Conservation (phyloP, 2,329 filamentous ascomycete genomes). For the Colletotrichum sp. region DNA sequence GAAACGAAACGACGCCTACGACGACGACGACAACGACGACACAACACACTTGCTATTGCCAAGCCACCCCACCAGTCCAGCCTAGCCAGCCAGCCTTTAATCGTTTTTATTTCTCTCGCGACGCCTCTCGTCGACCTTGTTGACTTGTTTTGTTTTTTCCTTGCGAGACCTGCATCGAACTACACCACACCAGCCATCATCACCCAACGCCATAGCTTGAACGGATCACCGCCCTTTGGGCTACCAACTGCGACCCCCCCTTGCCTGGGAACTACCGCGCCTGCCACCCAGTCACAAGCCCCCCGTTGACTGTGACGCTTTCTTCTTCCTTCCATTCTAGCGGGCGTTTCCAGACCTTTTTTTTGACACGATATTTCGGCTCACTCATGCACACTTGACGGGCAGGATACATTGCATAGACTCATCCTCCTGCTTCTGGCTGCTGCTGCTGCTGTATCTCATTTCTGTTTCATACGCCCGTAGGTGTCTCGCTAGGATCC, state of each 20-base stretch:
- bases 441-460: background rate
- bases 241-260: background rate
- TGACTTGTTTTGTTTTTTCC: background rate
- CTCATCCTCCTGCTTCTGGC: background rate
- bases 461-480: constrained; percentile 8
- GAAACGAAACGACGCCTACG: background rate
- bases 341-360: background rate
- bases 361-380: background rate
- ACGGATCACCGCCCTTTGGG: background rate
- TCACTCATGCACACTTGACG: background rate
- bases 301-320: background rate
- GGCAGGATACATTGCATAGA: background rate
- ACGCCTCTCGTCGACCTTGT: background rate
- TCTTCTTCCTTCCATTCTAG: background rate
- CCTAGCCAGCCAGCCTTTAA: background rate
- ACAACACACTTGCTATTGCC: background rate
- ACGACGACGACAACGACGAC: background rate
- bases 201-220: background rate
- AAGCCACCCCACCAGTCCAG: background rate
- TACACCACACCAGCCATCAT: background rate
- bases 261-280: background rate
- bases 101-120: background rate
- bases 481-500: constrained; percentile 1
- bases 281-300: background rate
- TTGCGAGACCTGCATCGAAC: background rate